phyloP scores from a whole-genome alignment of 768 basidiomycete genomes.

The Russula emetica region DNA sequence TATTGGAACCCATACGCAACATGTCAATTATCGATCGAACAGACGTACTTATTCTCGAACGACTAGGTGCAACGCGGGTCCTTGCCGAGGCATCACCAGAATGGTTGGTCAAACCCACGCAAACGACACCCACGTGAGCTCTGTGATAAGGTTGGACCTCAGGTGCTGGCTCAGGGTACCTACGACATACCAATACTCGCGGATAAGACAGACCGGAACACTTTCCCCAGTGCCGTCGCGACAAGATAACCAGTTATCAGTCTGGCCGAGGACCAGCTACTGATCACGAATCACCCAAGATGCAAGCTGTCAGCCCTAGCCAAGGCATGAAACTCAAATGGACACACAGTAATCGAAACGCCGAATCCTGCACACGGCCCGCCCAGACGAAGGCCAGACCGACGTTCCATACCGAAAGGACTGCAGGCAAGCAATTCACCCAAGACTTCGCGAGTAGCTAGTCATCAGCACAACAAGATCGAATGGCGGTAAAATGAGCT shows the following conservation, averaged over 20 bases:
- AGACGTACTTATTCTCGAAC: not conserved
- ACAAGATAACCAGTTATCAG: conserved; percentile 6
- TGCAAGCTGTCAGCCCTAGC: not conserved
- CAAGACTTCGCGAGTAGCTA: conserved; percentile 6
- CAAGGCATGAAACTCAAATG: not conserved
- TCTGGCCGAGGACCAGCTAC: conserved; percentile 12
- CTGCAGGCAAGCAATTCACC: conserved; percentile 2
- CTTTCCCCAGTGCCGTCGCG: not conserved
- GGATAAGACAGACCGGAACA: not conserved
- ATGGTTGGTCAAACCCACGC: conserved; percentile 11
- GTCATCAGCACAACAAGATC: not conserved
- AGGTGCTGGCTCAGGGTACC: not conserved
- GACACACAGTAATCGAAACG: conserved; percentile 3
- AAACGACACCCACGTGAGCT: conserved; percentile 3
- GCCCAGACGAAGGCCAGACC: conserved; percentile 4
- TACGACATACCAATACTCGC: conserved; percentile 15
- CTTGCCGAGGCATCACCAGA: not conserved
- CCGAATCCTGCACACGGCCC: not conserved
- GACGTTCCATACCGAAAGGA: conserved; percentile 21
- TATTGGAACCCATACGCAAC: not conserved
- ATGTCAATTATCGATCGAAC: not conserved
- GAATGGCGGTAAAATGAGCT: not conserved
- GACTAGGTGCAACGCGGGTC: not conserved
- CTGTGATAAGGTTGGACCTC: not conserved
- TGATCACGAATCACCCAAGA: not conserved